These are phyloP conservation scores for Luzula sylvatica DNA, from an alignment of 176 grass and related monocot genomes.

Conservation along the genomic window DNA sequence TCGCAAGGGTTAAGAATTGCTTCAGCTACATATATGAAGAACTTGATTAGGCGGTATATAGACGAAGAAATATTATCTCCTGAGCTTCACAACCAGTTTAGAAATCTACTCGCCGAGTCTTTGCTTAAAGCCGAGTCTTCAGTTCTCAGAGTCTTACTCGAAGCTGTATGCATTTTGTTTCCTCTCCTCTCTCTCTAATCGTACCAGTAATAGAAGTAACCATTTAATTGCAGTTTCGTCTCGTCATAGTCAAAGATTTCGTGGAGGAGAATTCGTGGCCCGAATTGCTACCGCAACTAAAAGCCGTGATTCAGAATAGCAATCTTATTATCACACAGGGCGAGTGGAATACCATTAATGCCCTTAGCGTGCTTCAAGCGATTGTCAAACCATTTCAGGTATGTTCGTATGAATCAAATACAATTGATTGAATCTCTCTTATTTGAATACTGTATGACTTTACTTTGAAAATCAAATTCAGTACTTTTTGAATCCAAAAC, in stretches of 20 bases:
- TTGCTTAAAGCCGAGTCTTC: conserved; percentile 47
- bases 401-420: too few relatives aligned
- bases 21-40: conserved; percentile 67
- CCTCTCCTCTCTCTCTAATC: too few relatives aligned
- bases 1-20: conserved; percentile 64
- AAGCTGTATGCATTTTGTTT: conserved; percentile 42
- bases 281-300: conserved; percentile 65
- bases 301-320: conserved; percentile 54
- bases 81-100: conserved; percentile 37
- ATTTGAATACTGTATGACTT: not conserved
- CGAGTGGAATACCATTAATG: conserved; percentile 77
- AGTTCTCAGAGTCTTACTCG: conserved; percentile 61
- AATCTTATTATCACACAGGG: conserved; percentile 40
- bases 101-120: conserved; percentile 38
- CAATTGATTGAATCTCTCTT: not conserved
- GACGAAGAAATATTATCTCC: conserved; percentile 22
- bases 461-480: conserved; percentile 18
- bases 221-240: conserved; percentile 55
- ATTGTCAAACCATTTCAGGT: conserved; percentile 75
- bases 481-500: conserved; percentile 90
- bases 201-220: too few relatives aligned
- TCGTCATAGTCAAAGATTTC: conserved; percentile 53
- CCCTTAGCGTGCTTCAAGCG: conserved; percentile 57
- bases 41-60: conserved; percentile 29
- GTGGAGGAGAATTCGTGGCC: conserved; percentile 78